phyloP scores from a whole-genome alignment of 2,329 filamentous ascomycete genomes.

The Apiospora sp. region DNA sequence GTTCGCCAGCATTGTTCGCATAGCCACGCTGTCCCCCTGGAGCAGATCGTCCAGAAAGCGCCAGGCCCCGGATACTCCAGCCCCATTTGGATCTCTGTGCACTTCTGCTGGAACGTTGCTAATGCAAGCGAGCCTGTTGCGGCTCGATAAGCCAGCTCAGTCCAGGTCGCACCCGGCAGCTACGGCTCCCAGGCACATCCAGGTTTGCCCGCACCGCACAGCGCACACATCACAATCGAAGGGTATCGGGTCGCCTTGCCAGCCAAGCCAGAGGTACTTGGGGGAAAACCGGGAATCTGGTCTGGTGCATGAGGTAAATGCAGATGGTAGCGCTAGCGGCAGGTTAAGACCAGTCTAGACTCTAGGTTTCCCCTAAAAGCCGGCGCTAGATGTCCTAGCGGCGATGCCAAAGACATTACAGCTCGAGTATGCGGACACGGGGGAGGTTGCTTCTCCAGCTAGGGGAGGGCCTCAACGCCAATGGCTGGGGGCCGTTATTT shows the following conservation, averaged over 20 bases:
- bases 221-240: too few relatives aligned
- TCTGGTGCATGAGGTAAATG: not conserved
- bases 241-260: not conserved
- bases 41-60: not conserved
- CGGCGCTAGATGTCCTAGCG: not conserved
- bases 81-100: not conserved
- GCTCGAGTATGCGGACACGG: not conserved
- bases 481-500: conserved; percentile 4
- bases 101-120: not conserved
- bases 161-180: not conserved
- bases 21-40: not conserved
- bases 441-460: not conserved
- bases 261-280: not conserved
- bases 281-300: not conserved
- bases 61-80: not conserved
- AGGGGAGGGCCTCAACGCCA: conserved; percentile 11
- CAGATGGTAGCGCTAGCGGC: not conserved
- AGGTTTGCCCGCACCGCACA: not conserved
- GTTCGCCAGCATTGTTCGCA: not conserved
- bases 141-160: not conserved
- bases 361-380: not conserved
- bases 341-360: not conserved
- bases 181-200: not conserved
- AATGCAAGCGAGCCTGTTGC: not conserved
- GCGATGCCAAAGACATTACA: not conserved